Base-by-base conservation (phyloP, 805 yeast genomes). In the Cyberlindnera suaveolens region DNA sequence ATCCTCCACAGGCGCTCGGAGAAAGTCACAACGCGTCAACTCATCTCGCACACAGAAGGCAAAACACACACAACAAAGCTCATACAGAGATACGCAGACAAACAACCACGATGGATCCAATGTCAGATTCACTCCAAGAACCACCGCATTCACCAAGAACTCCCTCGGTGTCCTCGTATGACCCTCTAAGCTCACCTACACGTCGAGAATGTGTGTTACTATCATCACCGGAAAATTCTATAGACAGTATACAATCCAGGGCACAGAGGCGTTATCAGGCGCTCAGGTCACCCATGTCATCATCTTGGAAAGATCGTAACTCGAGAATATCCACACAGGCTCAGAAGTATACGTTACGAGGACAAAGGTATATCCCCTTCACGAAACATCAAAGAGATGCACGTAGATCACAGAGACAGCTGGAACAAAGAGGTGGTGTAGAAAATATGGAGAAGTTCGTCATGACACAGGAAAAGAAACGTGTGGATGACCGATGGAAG, bases 281-380 rank as follows among this genome's bases (percentile, higher is more conserved):
- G 9, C 20, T 48, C 30, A 41, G 31, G 16, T 44, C 42, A 20
- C 52, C 52, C 11, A 41, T 48, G 49, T 48, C 52, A 3, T 48
- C 49, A 5, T 49, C 52, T 1, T 31, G 39, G 46, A 18, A 39
- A 33, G 29, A n/a, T 32, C 6, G 14, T 17, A 10, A 18, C 14
- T 15, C 40, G 42, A 19, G 38, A 32, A 41, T 16, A 31, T 6
- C 38, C 4, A 18, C 40, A 10, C 34, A 30, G 5, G 56, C 54
- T 0, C 50, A 45, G 36, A 54, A 51, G 41, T 56, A 56, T 39
- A 56, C 58, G 5, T 44, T 56, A 11, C 33, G 60, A 32, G 38
- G 52, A 13, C 36, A 40, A 3, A 41, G 43, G 10, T 56, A 54
- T 38, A 33, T 48, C 5, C 58, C 60, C 8, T 56, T 56, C 41